phyloP scores from a whole-genome alignment of 805 yeast genomes.

The Priceomyces melissophilus region DNA sequence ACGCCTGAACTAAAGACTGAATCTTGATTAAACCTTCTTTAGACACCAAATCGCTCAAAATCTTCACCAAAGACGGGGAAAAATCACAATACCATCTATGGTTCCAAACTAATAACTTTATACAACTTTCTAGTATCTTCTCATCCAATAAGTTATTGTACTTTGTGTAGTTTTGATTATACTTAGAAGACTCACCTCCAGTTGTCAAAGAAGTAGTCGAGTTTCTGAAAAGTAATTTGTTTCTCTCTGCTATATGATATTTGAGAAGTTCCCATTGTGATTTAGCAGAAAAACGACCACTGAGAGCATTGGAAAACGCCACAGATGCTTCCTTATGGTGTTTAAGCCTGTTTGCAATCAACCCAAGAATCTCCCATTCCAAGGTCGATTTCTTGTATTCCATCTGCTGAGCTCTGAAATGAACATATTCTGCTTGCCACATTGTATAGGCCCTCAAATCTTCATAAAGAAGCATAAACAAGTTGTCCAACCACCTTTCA shows the following conservation, averaged over 20 bases:
- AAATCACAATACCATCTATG: conserved; percentile 97
- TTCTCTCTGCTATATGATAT: conserved; percentile 54
- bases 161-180: conserved; percentile 34
- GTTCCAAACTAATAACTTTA: conserved; percentile 91
- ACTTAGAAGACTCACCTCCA: conserved; percentile 4
- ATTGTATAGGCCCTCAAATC: conserved; percentile 80
- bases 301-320: conserved; percentile 74
- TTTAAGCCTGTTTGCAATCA: conserved; percentile 78
- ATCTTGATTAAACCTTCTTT: conserved; percentile 79
- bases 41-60: conserved; percentile 58
- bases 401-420: conserved; percentile 83
- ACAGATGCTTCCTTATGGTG: conserved; percentile 83
- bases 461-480: conserved; percentile 65
- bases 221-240: conserved; percentile 30
- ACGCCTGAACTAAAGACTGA: conserved; percentile 65
- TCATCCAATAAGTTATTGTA: conserved; percentile 45
- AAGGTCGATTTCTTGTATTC: conserved; percentile 71
- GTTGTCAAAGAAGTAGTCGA: conserved; percentile 10
- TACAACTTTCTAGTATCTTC: conserved; percentile 62
- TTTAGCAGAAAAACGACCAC: conserved; percentile 73
- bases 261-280: conserved; percentile 72
- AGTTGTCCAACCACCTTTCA: conserved; percentile 71
- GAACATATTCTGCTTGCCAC: conserved; percentile 91
- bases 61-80: conserved; percentile 62
- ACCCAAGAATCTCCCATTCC: conserved; percentile 92